Evolutionary conservation across 2,329 filamentous ascomycete species (phyloP).

Genomic region (Neoascochyta sp.): DNA sequence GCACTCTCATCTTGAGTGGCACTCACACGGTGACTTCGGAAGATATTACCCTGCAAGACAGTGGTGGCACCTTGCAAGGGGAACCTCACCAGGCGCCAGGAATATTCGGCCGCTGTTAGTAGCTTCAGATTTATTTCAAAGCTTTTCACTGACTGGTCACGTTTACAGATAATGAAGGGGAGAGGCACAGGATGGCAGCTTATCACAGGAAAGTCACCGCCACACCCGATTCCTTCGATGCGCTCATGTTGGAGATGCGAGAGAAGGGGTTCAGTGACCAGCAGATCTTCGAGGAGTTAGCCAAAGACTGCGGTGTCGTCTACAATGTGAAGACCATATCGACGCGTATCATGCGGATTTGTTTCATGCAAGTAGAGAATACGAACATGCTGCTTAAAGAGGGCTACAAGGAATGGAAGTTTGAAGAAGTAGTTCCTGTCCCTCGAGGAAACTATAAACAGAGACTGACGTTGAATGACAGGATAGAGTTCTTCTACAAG

Average conservation of each 20-base stretch:
- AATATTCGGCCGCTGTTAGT: conserved; percentile 22
- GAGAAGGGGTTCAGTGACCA: conserved; percentile 43
- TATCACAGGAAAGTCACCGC: conserved; percentile 42
- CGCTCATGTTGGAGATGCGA: conserved; percentile 45
- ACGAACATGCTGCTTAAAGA: conserved; percentile 47
- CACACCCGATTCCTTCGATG: conserved; percentile 48
- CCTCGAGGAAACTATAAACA: background rate
- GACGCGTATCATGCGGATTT: conserved; percentile 47
- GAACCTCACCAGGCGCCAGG: conserved; percentile 16
- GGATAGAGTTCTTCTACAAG: conserved; percentile 45
- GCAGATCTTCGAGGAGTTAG: conserved; percentile 43
- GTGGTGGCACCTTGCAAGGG: no score
- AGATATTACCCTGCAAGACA: no score
- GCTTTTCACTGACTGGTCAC: no score
- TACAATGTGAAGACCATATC: conserved; percentile 49
- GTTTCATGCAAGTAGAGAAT: conserved; percentile 40
- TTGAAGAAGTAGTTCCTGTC: conserved; percentile 39
- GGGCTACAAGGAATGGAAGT: conserved; percentile 49
- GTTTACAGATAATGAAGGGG: conserved; percentile 3
- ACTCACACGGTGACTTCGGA: no score
- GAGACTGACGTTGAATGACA: conserved; percentile 17
- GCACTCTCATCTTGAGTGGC: no score
- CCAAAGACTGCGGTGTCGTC: conserved; percentile 40
- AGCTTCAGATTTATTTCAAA: no score
- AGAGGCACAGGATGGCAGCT: conserved; percentile 39